Evolutionary conservation across 2,329 filamentous ascomycete species (phyloP), one percentile per base, ranked within the genome.

Genomic region (Penicillium hordei): DNA sequence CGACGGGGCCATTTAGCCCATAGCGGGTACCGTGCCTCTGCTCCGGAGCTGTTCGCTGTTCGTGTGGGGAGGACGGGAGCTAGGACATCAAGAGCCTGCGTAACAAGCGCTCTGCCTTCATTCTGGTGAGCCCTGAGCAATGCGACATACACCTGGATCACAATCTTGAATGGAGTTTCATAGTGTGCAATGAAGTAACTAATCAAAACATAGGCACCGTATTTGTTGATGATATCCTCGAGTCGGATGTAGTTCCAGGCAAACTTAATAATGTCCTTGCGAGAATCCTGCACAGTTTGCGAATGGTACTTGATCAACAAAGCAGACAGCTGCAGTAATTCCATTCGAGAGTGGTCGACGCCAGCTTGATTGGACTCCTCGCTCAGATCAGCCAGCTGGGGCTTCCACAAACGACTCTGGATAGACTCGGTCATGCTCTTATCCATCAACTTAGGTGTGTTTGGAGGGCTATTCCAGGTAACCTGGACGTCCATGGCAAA

Each of bases 211-310:
- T 99, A 99, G 3, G 94, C 93, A 0, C 93, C 94, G 73, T 97
- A 94, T 75, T 99, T 99, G 80, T 97, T 99, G 79, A 99, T 96
- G 57, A 96, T 90, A 74, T 99, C 94, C 70, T 99, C 95, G n/a
- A 99, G 84, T 25, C 91, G 87, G 68, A 99, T 99, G 71, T 96
- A 97, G 19, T 93, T 96, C 94, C 94, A 99, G 3, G 92, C 93
- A 75, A 97, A 99, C 76, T 97, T 97, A 70, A 99, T 99, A 61
- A 99, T 93, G 63, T 99, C 94, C 75, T 99, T 99, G 38, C 95
- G 87, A 2, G 91, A 88, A 68, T 97, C 94, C 65, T 95, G 90
- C 1, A 99, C 84, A 53, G 92, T 89, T 33, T 86, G 85, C 68
- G 93, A 87, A 69, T 99, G 91, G 69, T 97, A 96, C 72, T 99